Base-by-base conservation (phyloP, 306 rosid genomes). In the Quercus rubra region DNA sequence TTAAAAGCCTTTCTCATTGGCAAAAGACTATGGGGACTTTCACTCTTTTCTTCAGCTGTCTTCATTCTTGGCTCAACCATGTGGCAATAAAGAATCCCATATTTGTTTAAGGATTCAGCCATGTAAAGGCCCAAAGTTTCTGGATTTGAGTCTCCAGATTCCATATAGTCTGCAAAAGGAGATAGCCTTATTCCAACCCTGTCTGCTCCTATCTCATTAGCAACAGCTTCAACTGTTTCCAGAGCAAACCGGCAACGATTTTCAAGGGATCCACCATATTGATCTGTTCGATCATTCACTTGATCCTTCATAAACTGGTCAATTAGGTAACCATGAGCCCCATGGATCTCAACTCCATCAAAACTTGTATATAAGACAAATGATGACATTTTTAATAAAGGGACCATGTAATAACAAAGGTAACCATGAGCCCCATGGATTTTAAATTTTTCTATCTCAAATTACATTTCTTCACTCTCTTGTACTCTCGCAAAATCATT, bases 321-420 rank as follows among this genome's bases (percentile, higher is more conserved):
- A 9, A 87, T 73, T 15, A 87, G 58, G 84, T 78, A 87, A 38
- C 88, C 90, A 69, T 87, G 38, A 6, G 77, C 88, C 28, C 79
- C 86, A 35, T 87, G 86, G 30, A 87, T 79, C 74, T 87, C 90
- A 41, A 84, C 81, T 54, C 86, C 88, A 21, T 82, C 86, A 64
- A 82, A 87, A 78, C 97, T 94, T 92, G 41, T 17, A 80, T 6
- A 43, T 57, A 19, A 51, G 28, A 62, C 23, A 52, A 12, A 1
- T 49, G 17, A 13, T 49, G 17, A 12, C 54, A 49, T 49, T 49
- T 49, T 49, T 12, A 49, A 49, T 49, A 1, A 2, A 49, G 15
- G 54, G 54, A 27, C 46, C 1, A 9, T 55, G 6, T 70, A 25
- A 31, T 70, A 25, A 20, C 9, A 55, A 59, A 66, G 51, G 12